Conservation (phyloP, 345 rosid genomes). For the Camelina hispida region DNA sequence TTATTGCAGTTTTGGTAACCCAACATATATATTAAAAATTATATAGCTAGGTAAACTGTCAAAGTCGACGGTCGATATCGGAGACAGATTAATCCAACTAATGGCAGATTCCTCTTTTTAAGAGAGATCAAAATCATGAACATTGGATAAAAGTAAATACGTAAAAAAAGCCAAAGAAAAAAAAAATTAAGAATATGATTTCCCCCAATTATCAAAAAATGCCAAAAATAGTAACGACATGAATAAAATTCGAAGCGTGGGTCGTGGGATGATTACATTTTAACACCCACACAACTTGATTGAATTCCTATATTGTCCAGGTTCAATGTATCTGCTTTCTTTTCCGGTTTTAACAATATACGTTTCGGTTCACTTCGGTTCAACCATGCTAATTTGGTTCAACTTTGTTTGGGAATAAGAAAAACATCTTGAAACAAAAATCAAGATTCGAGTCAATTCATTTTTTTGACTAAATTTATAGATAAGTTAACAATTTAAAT, state of each 20-base stretch:
- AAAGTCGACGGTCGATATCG: not conserved
- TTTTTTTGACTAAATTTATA: too few relatives aligned
- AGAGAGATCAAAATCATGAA: not conserved
- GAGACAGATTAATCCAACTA: not conserved
- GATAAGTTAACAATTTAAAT: not conserved
- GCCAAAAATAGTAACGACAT: constrained; percentile 6
- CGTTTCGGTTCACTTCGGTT: not conserved
- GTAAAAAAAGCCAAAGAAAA: not conserved
- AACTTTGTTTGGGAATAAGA: not conserved
- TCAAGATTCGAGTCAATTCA: not conserved
- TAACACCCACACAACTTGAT: constrained; percentile 4
- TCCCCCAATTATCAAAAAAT: constrained; percentile 19
- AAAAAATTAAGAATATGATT: not conserved
- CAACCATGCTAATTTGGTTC: not conserved
- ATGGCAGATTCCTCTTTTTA: not conserved
- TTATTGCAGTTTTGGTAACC: too few relatives aligned
- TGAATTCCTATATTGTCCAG: constrained; percentile 22
- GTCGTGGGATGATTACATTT: not conserved
- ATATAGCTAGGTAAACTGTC: not conserved
- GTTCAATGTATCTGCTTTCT: constrained; percentile 35
- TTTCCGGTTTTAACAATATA: not conserved
- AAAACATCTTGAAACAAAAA: not conserved
- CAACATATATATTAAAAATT: too few relatives aligned
- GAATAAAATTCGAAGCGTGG: not conserved
- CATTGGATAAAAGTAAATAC: not conserved